Evolutionary conservation across 1,139 yeast species (phyloP).

Genomic region (Geotrichum klebahnii): DNA sequence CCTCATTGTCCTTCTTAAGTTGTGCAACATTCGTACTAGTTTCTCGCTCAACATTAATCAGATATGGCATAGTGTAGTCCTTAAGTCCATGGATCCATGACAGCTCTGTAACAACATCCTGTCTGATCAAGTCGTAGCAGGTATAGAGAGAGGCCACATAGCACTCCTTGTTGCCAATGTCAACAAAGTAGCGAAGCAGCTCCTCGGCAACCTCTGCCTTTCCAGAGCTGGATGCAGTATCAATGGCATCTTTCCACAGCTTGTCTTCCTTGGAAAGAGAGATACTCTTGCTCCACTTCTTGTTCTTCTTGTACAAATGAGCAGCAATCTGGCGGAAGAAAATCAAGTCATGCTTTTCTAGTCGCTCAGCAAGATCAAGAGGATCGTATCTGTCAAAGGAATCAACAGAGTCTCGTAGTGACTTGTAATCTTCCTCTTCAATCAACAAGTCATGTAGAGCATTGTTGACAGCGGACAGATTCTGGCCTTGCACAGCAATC

Average conservation of each 20-base stretch:
- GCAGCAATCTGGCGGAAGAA: conserved; percentile 97
- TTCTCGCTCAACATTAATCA: conserved; percentile 73
- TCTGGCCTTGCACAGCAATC: conserved; percentile 85
- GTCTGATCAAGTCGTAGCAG: conserved; percentile 73
- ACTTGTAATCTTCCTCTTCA: conserved; percentile 94
- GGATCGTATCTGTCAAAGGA: conserved; percentile 89
- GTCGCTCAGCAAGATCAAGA: conserved; percentile 83
- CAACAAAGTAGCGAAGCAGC: conserved; percentile 84
- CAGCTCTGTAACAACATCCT: conserved; percentile 81
- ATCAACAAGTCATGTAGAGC: conserved; percentile 94
- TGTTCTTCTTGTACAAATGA: conserved; percentile 84
- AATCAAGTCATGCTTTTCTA: conserved; percentile 84
- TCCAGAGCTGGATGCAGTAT: conserved; percentile 81
- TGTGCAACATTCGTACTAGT: conserved; percentile 64
- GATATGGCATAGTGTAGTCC: conserved; percentile 84
- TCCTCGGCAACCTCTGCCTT: conserved; percentile 84
- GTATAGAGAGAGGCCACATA: conserved; percentile 85
- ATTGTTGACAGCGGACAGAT: conserved; percentile 83
- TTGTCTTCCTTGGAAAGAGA: conserved; percentile 86
- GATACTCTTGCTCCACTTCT: conserved; percentile 87
- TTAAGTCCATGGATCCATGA: conserved; percentile 86
- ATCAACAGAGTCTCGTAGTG: conserved; percentile 81
- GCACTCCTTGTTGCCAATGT: conserved; percentile 94
- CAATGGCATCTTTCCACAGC: conserved; percentile 91
- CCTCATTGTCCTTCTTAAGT: conserved; percentile 65